These are phyloP conservation scores for Isoetes engelmannii DNA, from an alignment of 83 land plant species.

Conservation along the genomic window DNA sequence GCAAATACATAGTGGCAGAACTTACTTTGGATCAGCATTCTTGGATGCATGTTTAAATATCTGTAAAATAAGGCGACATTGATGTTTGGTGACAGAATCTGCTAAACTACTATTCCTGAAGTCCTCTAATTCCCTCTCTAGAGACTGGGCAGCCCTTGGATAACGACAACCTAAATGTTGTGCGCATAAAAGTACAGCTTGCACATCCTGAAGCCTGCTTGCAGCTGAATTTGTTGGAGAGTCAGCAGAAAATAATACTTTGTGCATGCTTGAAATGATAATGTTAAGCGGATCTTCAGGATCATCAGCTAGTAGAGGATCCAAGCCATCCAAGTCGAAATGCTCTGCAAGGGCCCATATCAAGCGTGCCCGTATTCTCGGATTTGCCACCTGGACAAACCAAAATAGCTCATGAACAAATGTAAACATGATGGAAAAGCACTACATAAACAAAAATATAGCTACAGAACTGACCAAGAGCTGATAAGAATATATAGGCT, in stretches of 20 bases:
- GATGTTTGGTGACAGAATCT: slow-evolving; percentile 96
- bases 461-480: too few relatives aligned
- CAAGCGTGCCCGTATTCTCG: slow-evolving; percentile 79
- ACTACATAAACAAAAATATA: too few relatives aligned
- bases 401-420: background rate
- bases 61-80: slow-evolving; percentile 83
- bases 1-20: background rate
- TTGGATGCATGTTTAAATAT: slow-evolving; percentile 57
- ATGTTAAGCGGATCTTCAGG: slow-evolving; percentile 95
- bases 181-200: slow-evolving; percentile 81
- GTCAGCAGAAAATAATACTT: slow-evolving; percentile 80
- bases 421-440: background rate
- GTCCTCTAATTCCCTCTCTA: slow-evolving; percentile 88
- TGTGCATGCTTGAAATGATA: slow-evolving; percentile 75
- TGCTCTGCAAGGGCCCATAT: slow-evolving; percentile 94
- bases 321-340: slow-evolving; percentile 84
- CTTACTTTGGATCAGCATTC: slow-evolving; percentile 70
- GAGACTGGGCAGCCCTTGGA: slow-evolving; percentile 73
- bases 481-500: too few relatives aligned
- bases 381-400: slow-evolving; percentile 59
- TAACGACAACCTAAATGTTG: slow-evolving; percentile 79
- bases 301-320: slow-evolving; percentile 95
- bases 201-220: slow-evolving; percentile 84
- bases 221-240: slow-evolving; percentile 45
- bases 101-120: slow-evolving; percentile 64